Base-by-base conservation (phyloP, 352 stramenopile genomes). In the Ophiocytium majus region DNA sequence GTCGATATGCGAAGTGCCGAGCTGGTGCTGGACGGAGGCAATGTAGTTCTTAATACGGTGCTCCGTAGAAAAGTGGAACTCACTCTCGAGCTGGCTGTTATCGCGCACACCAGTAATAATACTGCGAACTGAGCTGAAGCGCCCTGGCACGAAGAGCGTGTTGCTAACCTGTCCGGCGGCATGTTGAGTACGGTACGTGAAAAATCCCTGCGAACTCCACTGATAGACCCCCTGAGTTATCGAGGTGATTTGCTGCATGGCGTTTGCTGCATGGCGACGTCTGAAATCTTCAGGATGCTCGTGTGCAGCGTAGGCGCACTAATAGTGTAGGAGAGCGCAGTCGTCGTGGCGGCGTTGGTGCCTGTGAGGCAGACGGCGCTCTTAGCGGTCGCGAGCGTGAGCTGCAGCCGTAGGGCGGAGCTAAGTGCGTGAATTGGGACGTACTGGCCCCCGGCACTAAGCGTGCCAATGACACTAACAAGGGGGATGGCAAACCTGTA, bases 41-140 rank as follows among this genome's bases (percentile, higher is more conserved):
- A 76, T 5, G 64, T 76, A 76, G 64, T 76, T 76, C 64, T 37
- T 34, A 10, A 76, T 37, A 76, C 64, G 64, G 34, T 76, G 31
- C 5, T 14, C 5, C 5, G 34, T 37, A 17, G 31, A 37, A 5
- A 37, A 17, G 34, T 34, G 31, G 10, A 76, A 17, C 5, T 5
- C 5, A 37, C 34, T 76, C 64, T 76, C 64, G 10, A 37, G 64
- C 31, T 34, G 34, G 31, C 5, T 17, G 31, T 5, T 76, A 5
- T 5, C 5, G 14, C 43, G 43, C 5, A 57, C 14, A 5, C 5
- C 43, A 5, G 43, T 57, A 5, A 76, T 34, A 10, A 76, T 76
- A 17, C 5, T 17, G 10, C 64, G 31, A 5, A 76, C 31, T 5
- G 31, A 37, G 5, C 5, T 76, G 64, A 76, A 76, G 5, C 64